Evolutionary conservation across 345 rosid genomes (phyloP).

Genomic region (Lepidium sativum): DNA sequence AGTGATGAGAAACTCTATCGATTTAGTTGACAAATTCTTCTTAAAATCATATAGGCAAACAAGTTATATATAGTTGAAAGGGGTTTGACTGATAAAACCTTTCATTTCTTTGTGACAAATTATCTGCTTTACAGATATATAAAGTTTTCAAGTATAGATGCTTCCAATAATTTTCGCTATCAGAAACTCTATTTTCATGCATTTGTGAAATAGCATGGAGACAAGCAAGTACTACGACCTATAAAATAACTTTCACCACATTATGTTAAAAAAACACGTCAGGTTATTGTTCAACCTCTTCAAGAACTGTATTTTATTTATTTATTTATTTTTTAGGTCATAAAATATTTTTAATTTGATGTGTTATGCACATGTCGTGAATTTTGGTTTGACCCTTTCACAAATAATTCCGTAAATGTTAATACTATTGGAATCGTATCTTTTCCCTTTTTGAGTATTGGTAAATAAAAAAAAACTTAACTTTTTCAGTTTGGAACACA

Average conservation of each 20-base stretch:
- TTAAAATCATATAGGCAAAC: no score
- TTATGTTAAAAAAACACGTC: not conserved
- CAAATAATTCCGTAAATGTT: not conserved
- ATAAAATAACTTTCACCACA: no score
- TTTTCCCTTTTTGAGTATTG: not conserved
- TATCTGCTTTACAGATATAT: no score
- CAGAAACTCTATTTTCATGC: not conserved
- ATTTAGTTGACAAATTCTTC: no score
- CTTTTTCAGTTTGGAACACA: constrained; percentile 5
- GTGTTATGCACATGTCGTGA: not conserved
- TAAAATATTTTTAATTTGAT: no score
- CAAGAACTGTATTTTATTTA: no score
- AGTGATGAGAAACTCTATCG: no score
- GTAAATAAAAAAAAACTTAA: not conserved
- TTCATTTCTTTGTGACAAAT: no score
- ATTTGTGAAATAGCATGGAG: not conserved
- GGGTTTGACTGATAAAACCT: no score
- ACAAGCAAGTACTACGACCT: not conserved
- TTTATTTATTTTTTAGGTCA: no score
- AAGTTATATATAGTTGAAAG: no score
- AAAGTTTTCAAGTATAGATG: not conserved
- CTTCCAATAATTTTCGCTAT: not conserved
- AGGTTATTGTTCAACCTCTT: not conserved
- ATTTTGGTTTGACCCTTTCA: not conserved
- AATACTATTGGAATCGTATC: not conserved